Base-by-base conservation (phyloP, 129 eudicot species). In the Chrysanthemum seticuspe region DNA sequence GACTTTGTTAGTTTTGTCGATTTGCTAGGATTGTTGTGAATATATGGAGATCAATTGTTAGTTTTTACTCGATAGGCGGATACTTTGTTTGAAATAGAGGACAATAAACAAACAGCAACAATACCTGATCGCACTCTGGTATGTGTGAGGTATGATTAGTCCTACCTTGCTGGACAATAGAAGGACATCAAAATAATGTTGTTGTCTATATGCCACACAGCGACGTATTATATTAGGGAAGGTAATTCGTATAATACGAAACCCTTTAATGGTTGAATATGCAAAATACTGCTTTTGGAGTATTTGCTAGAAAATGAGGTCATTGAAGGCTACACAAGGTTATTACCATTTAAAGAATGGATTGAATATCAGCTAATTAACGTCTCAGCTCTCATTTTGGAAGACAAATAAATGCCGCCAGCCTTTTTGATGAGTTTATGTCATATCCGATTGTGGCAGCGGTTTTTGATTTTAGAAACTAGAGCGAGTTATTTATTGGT, bases 281-380 rank as follows among this genome's bases (percentile, higher is more conserved):
- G 59, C 52, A 31, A 13, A 52, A 6, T 51, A 63, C 40, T 50
- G 36, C 67, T 13, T 49, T 74, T 10, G 34, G 40, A 50, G 40
- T 11, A 61, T 63, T 64, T 62, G 51, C 62, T 73, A 62, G 52
- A 49, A 72, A 44, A 13, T 53, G 63, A 49, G 51, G 62, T 25
- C 36, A 73, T 50, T 18, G 48, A 13, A 60, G 36, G 34, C 62
- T 62, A 29, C 62, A 51, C 62, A 16, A 48, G 54, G 29, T 21
- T 57, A 27, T 62, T 73, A 27, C 70, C 62, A 62, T 62, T 15
- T 15, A 16, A 27, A 57, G 44, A 71, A 58, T 18, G 18, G 56
- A 23, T 19, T 12, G 5, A 56, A 18, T 45, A 44, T 54, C 71
- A 4, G 48, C 68, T 63, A 34, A n/a, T n/a, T n/a, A n/a, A 40